Percentiles rank a stretch among this genome's conserved stretches.
Evolutionary conservation across 345 rosid genomes (phyloP).

Genomic region (Corchorus capsularis): DNA sequence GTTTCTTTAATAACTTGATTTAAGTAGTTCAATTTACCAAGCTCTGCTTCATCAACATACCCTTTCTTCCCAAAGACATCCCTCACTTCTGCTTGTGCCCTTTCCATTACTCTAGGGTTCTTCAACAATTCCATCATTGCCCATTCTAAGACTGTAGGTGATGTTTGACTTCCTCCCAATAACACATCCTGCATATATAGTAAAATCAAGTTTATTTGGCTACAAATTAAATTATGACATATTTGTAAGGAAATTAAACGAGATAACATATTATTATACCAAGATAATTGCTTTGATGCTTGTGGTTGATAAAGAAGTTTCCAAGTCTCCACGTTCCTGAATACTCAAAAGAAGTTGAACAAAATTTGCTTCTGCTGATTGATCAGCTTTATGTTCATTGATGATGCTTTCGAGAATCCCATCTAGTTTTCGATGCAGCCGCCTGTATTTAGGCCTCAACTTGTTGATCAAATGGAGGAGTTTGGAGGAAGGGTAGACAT

Average conservation of each 20-base stretch:
- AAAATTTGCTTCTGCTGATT: background rate
- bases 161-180: background rate
- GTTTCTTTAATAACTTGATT: too few relatives aligned
- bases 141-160: background rate
- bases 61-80: background rate
- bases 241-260: too few relatives aligned
- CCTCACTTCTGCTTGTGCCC: slow-evolving; percentile 4
- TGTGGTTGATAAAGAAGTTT: background rate
- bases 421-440: background rate
- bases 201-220: too few relatives aligned
- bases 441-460: background rate
- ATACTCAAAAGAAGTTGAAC: background rate
- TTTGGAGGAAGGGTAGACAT: background rate
- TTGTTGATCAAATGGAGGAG: background rate
- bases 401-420: background rate
- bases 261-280: too few relatives aligned
- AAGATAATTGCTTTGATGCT: slow-evolving; percentile 5
- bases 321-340: background rate
- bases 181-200: background rate
- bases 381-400: background rate
- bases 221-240: too few relatives aligned
- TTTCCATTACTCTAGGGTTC: background rate
- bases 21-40: too few relatives aligned
- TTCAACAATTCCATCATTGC: background rate
- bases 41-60: too few relatives aligned